Conservation (phyloP, 2,329 filamentous ascomycete species). For the Alternaria gansuensis region DNA sequence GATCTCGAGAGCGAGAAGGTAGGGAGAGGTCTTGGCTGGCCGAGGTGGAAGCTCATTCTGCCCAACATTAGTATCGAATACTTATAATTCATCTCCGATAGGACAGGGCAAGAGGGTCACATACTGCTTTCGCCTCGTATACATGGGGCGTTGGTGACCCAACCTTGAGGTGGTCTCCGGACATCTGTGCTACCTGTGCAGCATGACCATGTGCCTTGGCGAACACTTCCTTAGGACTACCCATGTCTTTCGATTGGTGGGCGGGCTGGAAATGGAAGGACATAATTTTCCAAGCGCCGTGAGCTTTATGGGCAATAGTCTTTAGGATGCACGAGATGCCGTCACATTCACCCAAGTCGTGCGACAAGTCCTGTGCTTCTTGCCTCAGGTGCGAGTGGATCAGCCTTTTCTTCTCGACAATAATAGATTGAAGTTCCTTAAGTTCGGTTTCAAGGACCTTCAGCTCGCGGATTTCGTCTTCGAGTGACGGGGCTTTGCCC, state of each 20-base stretch:
- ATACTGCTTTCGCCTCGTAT: slow-evolving; percentile 24
- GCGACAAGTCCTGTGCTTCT: slow-evolving; percentile 45
- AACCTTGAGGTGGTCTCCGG: slow-evolving; percentile 27
- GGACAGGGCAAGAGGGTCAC: background rate
- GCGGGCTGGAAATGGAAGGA: slow-evolving; percentile 43
- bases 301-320: slow-evolving; percentile 50
- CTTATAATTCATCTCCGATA: background rate
- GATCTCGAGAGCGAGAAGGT: slow-evolving; percentile 56
- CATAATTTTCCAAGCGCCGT: slow-evolving; percentile 45
- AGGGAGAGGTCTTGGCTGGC: slow-evolving; percentile 37
- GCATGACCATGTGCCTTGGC: slow-evolving; percentile 28
- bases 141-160: slow-evolving; percentile 25
- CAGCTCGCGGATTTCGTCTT: slow-evolving; percentile 55
- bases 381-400: slow-evolving; percentile 46
- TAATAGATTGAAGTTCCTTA: slow-evolving; percentile 49
- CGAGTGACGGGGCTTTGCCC: slow-evolving; percentile 35
- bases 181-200: slow-evolving; percentile 31
- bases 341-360: slow-evolving; percentile 56
- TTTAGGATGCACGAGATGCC: slow-evolving; percentile 55
- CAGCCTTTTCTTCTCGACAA: slow-evolving; percentile 48
- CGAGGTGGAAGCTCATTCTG: slow-evolving; percentile 34
- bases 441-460: slow-evolving; percentile 52
- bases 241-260: slow-evolving; percentile 34
- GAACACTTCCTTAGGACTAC: slow-evolving; percentile 35
- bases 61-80: background rate